phyloP scores from a whole-genome alignment of 148 eudicot species.

The Nepenthes mirabilis region DNA sequence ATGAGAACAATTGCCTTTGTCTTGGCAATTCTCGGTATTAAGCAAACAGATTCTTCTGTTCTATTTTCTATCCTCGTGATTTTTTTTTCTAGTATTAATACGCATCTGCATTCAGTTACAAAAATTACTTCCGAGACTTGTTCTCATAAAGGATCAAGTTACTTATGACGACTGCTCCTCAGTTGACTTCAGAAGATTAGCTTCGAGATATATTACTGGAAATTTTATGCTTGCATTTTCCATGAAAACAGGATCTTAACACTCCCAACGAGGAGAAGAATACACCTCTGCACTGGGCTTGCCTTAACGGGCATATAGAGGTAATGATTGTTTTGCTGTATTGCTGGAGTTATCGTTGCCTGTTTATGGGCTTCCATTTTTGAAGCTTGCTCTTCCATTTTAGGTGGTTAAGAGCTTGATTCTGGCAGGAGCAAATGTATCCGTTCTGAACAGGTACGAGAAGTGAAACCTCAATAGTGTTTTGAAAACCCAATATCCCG shows the following conservation, averaged over 20 bases:
- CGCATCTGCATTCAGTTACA: no score
- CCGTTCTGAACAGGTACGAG: conserved; percentile 48
- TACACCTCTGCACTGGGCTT: conserved; percentile 92
- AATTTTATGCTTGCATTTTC: not conserved
- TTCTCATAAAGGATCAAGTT: no score
- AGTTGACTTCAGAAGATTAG: no score
- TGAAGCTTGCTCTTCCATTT: not conserved
- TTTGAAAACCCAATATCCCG: no score
- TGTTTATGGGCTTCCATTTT: not conserved
- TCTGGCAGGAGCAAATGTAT: conserved; percentile 52
- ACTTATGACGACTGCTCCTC: no score
- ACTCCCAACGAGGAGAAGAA: conserved; percentile 59
- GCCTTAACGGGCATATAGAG: conserved; percentile 76
- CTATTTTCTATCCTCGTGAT: no score
- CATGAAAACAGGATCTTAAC: conserved; percentile 53
- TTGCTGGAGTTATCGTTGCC: not conserved
- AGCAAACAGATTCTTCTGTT: no score
- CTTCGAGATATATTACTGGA: no score
- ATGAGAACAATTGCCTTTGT: no score
- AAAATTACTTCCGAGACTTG: no score
- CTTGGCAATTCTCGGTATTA: no score
- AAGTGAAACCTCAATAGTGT: not conserved
- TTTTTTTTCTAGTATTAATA: no score
- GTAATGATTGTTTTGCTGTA: conserved; percentile 15
- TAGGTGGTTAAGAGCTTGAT: conserved; percentile 71